phyloP scores from a whole-genome alignment of 2,329 filamentous ascomycete genomes.

The Arthrocladium fulminans region DNA sequence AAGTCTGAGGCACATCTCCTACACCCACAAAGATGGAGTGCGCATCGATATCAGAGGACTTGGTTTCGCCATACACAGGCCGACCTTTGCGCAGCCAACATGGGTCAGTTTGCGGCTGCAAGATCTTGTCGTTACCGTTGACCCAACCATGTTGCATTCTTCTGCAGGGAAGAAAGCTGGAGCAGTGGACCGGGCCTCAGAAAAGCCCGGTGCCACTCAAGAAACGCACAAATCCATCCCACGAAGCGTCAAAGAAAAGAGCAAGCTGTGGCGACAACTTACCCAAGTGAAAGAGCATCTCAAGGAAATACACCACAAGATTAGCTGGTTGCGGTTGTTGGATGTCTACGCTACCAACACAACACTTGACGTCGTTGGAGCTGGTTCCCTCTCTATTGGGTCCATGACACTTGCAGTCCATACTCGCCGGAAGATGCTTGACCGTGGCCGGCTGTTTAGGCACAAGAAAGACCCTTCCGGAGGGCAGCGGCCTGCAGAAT shows the following conservation, averaged over 20 bases:
- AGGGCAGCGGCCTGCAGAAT: slow-evolving; percentile 73
- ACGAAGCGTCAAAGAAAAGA: slow-evolving; percentile 30
- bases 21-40: slow-evolving; percentile 79
- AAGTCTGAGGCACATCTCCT: slow-evolving; percentile 81
- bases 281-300: slow-evolving; percentile 73
- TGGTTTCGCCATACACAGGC: slow-evolving; percentile 78
- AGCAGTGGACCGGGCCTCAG: slow-evolving; percentile 1
- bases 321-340: slow-evolving; percentile 81
- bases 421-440: slow-evolving; percentile 82
- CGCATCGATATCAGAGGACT: slow-evolving; percentile 83
- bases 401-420: slow-evolving; percentile 80
- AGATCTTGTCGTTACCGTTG: slow-evolving; percentile 75
- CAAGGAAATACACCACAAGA: slow-evolving; percentile 75
- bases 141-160: slow-evolving; percentile 56
- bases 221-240: slow-evolving; percentile 22
- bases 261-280: slow-evolving; percentile 71
- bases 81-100: slow-evolving; percentile 93
- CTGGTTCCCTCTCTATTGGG: slow-evolving; percentile 77
- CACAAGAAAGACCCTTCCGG: slow-evolving; percentile 58
- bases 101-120: slow-evolving; percentile 87
- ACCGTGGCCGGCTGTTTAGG: slow-evolving; percentile 80
- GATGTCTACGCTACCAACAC: slow-evolving; percentile 80
- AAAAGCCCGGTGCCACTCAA: background rate
- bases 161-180: slow-evolving; percentile 12
- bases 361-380: slow-evolving; percentile 64